A percentile compares a stretch with the other conserved stretches of the same genome.
These are phyloP conservation scores for Ogataea chonburiensis DNA, from an alignment of 805 yeast genomes.

Conservation along the genomic window DNA sequence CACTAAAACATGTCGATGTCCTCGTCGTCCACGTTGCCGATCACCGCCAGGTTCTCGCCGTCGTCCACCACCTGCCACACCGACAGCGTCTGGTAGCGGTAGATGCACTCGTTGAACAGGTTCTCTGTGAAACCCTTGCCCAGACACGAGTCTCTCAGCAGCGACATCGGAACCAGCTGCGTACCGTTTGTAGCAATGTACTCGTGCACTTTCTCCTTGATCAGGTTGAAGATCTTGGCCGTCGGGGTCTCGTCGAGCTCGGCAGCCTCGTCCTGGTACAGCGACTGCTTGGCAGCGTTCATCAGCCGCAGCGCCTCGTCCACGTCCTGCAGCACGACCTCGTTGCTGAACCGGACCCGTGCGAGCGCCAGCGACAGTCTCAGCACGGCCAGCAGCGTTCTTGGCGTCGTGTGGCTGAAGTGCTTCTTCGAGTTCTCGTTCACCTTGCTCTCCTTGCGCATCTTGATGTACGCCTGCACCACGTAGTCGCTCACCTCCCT, in stretches of 20 bases:
- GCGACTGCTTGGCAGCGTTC: slow-evolving; percentile 83
- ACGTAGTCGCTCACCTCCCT: slow-evolving; percentile 83
- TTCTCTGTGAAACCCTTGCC: slow-evolving; percentile 83
- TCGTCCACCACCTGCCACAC: slow-evolving; percentile 78
- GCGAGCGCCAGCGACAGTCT: slow-evolving; percentile 96
- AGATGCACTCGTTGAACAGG: slow-evolving; percentile 72
- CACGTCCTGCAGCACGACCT: slow-evolving; percentile 75
- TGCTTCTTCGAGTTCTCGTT: slow-evolving; percentile 74
- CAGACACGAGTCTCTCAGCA: slow-evolving; percentile 60
- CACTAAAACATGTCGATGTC: slow-evolving; percentile 25
- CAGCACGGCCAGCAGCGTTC: slow-evolving; percentile 87
- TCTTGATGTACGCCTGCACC: slow-evolving; percentile 78
- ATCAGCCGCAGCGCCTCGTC: slow-evolving; percentile 91
- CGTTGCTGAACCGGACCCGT: slow-evolving; percentile 74
- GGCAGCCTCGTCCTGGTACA: slow-evolving; percentile 52
- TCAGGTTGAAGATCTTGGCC: slow-evolving; percentile 69
- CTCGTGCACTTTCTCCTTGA: slow-evolving; percentile 44
- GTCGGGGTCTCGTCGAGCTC: slow-evolving; percentile 62
- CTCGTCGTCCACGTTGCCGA: slow-evolving; percentile 42
- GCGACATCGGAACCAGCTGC: slow-evolving; percentile 41
- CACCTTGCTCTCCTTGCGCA: slow-evolving; percentile 87
- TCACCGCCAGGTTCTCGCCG: slow-evolving; percentile 60
- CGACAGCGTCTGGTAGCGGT: slow-evolving; percentile 67
- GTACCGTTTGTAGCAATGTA: slow-evolving; percentile 29
- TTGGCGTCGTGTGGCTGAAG: slow-evolving; percentile 91